Evolutionary conservation across 768 basidiomycete genomes (phyloP), one percentile per base, ranked within the genome.

Genomic region (Suillus bovinus): DNA sequence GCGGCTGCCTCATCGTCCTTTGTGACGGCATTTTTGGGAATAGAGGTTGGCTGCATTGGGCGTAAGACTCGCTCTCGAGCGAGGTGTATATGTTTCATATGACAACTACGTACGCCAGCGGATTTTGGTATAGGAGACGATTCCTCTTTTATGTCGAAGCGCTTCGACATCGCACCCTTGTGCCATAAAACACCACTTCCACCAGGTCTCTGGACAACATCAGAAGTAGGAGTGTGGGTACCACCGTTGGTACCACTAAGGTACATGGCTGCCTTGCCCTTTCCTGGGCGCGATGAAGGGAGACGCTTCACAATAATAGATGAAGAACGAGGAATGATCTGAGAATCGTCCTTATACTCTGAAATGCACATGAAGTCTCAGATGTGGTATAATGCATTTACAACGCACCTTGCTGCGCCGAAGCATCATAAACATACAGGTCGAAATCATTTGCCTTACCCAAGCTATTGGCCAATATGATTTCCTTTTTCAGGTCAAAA

Each of bases 401-500:
- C 24, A 13, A 61, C 77, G 61, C 70, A 96, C 97, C 97, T 86
- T 99, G 93, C 63, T 91, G 90, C 9, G 91, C 88, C 39, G 89
- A 86, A 53, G 86, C 79, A 71, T 98, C 95, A 73, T 87, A 90
- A 42, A 99, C 82, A 58, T 86, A 85, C 29, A 99, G 84, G 78
- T 99, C 97, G 81, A 99, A 98, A 73, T 99, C 97, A 72, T 90
- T 94, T 62, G 93, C 94, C 82, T 94, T 96, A 80, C 90, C 90
- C 78, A 99, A 87, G 74, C 90, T 94, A 74, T 98, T 98, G 74
- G 91, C 91, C 71, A 96, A 80, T 71, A 99, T 96, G 73, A 99
- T 93, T 79, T 99, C 97, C 82, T 90, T 93, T 81, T 99, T 99
- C 77, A 99, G 82, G 79, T 99, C 97, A 82, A 98, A 99, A 69